Evolutionary conservation across 1,139 yeast species (phyloP).

Genomic region (Blastobotrys capitulatus): DNA sequence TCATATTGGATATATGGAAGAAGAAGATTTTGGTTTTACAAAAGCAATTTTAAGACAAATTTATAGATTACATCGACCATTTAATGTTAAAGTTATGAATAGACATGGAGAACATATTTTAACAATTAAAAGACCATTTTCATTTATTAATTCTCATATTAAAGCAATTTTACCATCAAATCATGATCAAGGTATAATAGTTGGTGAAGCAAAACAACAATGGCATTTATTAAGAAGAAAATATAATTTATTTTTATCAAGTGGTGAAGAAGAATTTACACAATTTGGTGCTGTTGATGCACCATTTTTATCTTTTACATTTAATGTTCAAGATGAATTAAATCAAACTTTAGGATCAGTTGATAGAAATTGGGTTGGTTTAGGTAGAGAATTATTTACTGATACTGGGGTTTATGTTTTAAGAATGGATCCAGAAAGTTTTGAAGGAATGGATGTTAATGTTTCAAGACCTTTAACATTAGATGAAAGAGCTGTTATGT

Average conservation of each 20-base stretch:
- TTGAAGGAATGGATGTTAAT: constrained; percentile 32
- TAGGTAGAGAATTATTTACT: constrained; percentile 86
- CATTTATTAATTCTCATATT: constrained; percentile 83
- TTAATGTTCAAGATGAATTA: constrained; percentile 60
- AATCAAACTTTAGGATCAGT: constrained; percentile 67
- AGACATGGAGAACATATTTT: constrained; percentile 60
- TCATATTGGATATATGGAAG: constrained; percentile 74
- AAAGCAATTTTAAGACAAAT: constrained; percentile 75
- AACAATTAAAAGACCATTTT: constrained; percentile 67
- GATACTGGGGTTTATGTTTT: constrained; percentile 90
- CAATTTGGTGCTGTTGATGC: constrained; percentile 87
- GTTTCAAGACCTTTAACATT: constrained; percentile 43
- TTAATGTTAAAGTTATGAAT: constrained; percentile 75
- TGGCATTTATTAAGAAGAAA: constrained; percentile 94
- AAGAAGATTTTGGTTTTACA: constrained; percentile 65
- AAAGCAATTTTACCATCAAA: constrained; percentile 55
- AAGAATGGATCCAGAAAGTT: constrained; percentile 70
- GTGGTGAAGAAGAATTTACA: constrained; percentile 40
- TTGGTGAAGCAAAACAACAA: constrained; percentile 85
- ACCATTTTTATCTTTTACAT: constrained; percentile 79
- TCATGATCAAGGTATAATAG: constrained; percentile 41
- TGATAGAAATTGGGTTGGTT: constrained; percentile 91
- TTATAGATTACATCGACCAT: constrained; percentile 79
- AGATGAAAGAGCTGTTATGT: constrained; percentile 78
- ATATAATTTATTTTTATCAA: constrained; percentile 59